Evolutionary conservation across 75 land plant species (phyloP), one percentile per base, ranked within the genome.

Genomic region (Sequoia sempervirens): DNA sequence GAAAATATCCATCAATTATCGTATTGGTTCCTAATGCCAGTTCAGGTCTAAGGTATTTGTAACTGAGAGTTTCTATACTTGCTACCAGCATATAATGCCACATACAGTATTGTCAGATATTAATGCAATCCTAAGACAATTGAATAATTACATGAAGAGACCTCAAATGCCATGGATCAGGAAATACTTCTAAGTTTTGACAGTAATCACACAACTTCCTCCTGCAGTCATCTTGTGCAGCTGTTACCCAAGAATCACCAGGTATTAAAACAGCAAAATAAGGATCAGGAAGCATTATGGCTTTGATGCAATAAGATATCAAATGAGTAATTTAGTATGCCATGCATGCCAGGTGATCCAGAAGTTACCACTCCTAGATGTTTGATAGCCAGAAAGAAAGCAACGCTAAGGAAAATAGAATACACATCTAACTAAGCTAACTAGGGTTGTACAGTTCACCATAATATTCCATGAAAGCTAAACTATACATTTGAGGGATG

Each of bases 341-440:
- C 28, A 32, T 30, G 46, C 1, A 45, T 45, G 50, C 26, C 80
- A 76, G n/a, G 79, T 76, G 79, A 43, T 41, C 79, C 43, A 5
- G 28, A 8, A 43, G 26, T 20, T 43, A 17, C 13, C 46, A 41
- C 8, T 20, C 10, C 46, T 41, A 45, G n/a, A 28, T 40, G 30
- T 78, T 78, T 45, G 50, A 43, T 34, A 75, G 26, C 45, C 78
- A 75, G 38, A 61, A 75, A 40, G 45, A 75, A 75, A 40, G 78
- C 41, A 40, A 18, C 7, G n/a, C 26, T 75, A 38, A 38, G 43
- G 43, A 18, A 75, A 75, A 75, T 6, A 18, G 78, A 40, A 5
- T 41, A 30, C 45, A 43, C 30, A 45, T 43, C 80, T 78, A 78
- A 78, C 3, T 4, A 45, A 78, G 38, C 41, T 47, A 78, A 78